Conservation (phyloP, 352 stramenopile genomes). For the Phytophthora sansomeana region DNA sequence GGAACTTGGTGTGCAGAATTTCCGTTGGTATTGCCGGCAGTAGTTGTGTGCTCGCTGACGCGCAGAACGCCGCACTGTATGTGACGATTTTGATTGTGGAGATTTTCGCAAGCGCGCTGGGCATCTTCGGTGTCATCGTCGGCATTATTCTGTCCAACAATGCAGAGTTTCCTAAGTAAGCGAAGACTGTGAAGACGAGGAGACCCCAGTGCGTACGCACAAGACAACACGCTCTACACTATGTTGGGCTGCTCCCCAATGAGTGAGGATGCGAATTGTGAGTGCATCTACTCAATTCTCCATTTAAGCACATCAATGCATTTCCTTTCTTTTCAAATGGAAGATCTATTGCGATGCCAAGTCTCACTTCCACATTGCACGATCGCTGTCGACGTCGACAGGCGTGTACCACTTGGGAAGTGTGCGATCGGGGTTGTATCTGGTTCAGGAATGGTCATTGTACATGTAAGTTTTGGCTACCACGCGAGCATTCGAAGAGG, state of each 20-base stretch:
- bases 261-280: conserved; percentile 1
- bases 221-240: not conserved
- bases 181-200: not conserved
- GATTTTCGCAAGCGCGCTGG: conserved; percentile 99
- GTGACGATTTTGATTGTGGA: conserved; percentile 99
- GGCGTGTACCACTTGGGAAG: conserved; percentile 87
- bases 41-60: conserved; percentile 98
- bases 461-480: too few species aligned
- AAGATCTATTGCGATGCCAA: conserved; percentile 1
- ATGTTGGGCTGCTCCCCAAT: conserved; percentile 4
- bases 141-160: conserved; percentile 99
- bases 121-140: conserved; percentile 99
- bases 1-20: conserved; percentile 71
- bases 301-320: conserved; percentile 51
- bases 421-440: conserved; percentile 80
- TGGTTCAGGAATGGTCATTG: conserved; percentile 20
- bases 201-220: conserved; percentile 7
- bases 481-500: not conserved
- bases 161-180: conserved; percentile 93
- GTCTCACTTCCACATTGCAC: conserved; percentile 83
- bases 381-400: conserved; percentile 81
- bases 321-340: conserved; percentile 27
- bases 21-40: conserved; percentile 98
- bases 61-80: conserved; percentile 98
- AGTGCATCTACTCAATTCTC: conserved; percentile 18